Evolutionary conservation across 208 protist genomes (phyloP).

Genomic region (Acanthamoeba lenticulata): DNA sequence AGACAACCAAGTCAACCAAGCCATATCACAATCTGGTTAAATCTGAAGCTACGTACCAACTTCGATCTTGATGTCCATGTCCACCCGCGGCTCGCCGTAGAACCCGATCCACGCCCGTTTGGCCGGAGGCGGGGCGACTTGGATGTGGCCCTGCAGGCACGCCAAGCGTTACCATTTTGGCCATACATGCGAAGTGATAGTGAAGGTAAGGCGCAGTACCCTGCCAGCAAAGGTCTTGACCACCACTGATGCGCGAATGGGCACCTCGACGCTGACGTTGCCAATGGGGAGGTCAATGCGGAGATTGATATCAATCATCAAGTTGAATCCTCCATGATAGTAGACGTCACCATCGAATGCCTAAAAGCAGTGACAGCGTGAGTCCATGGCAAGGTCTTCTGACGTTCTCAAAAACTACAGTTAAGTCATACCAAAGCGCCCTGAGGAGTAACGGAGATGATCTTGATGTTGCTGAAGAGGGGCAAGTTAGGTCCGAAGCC

Average conservation of each 20-base stretch:
- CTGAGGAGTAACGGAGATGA: conserved; percentile 36
- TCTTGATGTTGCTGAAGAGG: conserved; percentile 20
- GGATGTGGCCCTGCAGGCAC: not conserved
- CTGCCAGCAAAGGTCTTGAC: conserved; percentile 14
- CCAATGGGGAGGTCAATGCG: not conserved
- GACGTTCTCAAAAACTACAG: no score
- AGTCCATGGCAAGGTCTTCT: no score
- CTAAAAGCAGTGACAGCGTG: not conserved
- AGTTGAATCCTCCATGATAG: conserved; percentile 23
- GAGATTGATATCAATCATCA: conserved; percentile 26
- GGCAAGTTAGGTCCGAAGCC: conserved; percentile 4
- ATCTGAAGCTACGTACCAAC: not conserved
- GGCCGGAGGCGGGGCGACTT: conserved; percentile 46
- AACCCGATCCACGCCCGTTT: conserved; percentile 18
- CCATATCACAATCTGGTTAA: not conserved
- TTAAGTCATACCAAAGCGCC: not conserved
- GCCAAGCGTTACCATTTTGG: no score
- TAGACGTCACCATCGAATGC: not conserved
- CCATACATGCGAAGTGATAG: no score
- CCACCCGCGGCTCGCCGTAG: not conserved
- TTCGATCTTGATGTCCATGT: conserved; percentile 8
- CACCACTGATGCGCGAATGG: not conserved
- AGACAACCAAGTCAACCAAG: not conserved
- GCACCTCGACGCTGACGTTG: not conserved
- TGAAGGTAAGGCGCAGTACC: no score